Evolutionary conservation across 1,284 basidiomycete genomes (phyloP).

Genomic region (Cystobasidiaceae sp.): DNA sequence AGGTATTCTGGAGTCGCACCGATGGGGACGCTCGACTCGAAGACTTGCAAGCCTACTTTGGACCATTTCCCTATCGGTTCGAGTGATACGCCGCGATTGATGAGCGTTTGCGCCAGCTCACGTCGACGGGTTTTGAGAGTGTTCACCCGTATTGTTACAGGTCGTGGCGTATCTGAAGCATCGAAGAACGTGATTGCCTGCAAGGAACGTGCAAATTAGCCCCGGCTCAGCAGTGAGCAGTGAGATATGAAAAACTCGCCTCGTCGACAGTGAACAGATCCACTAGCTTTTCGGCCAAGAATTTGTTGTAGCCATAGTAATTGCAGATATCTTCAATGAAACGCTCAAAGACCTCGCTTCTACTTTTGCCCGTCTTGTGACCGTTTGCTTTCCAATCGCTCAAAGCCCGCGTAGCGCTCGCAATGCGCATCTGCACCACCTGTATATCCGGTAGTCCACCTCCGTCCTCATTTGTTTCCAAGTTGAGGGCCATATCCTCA

Average conservation of each 20-base stretch:
- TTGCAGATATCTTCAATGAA: constrained; percentile 79
- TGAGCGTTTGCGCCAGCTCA: constrained; percentile 88
- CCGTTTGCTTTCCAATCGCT: constrained; percentile 64
- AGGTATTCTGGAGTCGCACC: constrained; percentile 99
- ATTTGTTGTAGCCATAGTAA: constrained; percentile 98
- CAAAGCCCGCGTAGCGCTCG: constrained; percentile 76
- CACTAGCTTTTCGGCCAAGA: constrained; percentile 90
- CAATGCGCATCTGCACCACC: constrained; percentile 79
- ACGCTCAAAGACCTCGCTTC: constrained; percentile 86
- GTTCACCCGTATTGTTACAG: constrained; percentile 97
- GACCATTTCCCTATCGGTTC: constrained; percentile 99
- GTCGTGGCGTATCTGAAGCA: constrained; percentile 91
- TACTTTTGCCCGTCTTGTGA: constrained; percentile 54
- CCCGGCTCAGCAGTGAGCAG: constrained; percentile 46
- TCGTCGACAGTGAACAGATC: constrained; percentile 88
- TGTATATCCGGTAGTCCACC: constrained; percentile 65
- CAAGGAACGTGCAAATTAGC: not conserved
- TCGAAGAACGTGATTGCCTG: constrained; percentile 98
- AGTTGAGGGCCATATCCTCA: constrained; percentile 66
- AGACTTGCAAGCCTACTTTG: constrained; percentile 95
- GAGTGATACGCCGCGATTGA: constrained; percentile 93
- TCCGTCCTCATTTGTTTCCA: constrained; percentile 68
- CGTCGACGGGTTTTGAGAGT: constrained; percentile 88
- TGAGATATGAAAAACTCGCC: constrained; percentile 51
- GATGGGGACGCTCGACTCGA: constrained; percentile 92